Percentiles rank a stretch among this genome's conserved stretches.
Evolutionary conservation across 768 basidiomycete genomes (phyloP).

Genomic region (Lactifluus pinguis): DNA sequence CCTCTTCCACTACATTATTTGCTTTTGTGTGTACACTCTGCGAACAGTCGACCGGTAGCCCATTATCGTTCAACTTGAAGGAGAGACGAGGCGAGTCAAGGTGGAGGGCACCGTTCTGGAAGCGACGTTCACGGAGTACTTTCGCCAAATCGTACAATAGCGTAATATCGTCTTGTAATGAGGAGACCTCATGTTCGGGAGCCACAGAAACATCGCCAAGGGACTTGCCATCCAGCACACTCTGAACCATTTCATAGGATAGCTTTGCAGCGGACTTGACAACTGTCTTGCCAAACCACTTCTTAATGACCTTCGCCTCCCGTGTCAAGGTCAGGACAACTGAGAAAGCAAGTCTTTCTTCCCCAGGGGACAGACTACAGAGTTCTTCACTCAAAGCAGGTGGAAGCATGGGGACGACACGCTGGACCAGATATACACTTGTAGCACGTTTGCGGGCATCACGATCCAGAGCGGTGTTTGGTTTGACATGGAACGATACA

Average conservation of each 20-base stretch:
- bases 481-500: slow-evolving; percentile 90
- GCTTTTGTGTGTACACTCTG: slow-evolving; percentile 61
- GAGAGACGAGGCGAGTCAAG: slow-evolving; percentile 59
- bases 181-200: slow-evolving; percentile 49
- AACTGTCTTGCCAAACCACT: slow-evolving; percentile 90
- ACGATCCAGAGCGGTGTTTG: slow-evolving; percentile 94
- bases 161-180: slow-evolving; percentile 70
- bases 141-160: slow-evolving; percentile 58
- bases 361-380: slow-evolving; percentile 82
- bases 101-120: slow-evolving; percentile 71
- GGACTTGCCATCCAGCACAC: slow-evolving; percentile 64
- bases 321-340: slow-evolving; percentile 77
- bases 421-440: slow-evolving; percentile 93
- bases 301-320: slow-evolving; percentile 75
- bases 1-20: slow-evolving; percentile 83
- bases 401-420: slow-evolving; percentile 95
- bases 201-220: slow-evolving; percentile 44
- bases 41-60: slow-evolving; percentile 71
- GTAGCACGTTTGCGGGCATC: slow-evolving; percentile 97
- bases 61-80: slow-evolving; percentile 74
- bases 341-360: slow-evolving; percentile 88
- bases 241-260: slow-evolving; percentile 74
- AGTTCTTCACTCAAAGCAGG: slow-evolving; percentile 87
- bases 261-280: slow-evolving; percentile 86
- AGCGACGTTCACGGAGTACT: slow-evolving; percentile 62